phyloP scores from a whole-genome alignment of 257 asterid species.

The Anisodus tanguticus region DNA sequence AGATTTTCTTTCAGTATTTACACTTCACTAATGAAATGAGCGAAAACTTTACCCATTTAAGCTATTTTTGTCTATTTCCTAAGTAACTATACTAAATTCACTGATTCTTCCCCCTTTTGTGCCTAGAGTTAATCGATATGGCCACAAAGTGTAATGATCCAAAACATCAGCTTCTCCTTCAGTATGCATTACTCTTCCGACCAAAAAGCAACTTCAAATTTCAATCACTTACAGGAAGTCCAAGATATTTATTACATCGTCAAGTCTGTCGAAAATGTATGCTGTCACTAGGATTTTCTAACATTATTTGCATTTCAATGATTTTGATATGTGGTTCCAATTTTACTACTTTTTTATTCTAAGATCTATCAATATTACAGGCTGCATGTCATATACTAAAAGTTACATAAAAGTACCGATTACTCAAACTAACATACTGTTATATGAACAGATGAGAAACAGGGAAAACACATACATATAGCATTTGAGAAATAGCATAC shows the following conservation, averaged over 20 bases:
- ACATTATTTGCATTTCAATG: neutral
- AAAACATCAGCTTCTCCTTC: neutral
- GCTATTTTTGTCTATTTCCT: neutral
- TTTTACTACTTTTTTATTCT: neutral
- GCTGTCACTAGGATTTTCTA: neutral
- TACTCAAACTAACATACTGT: neutral
- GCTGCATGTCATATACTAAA: neutral
- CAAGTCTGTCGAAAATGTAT: neutral
- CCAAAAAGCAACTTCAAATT: neutral
- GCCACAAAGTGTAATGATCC: neutral
- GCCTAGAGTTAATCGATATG: neutral
- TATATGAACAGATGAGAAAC: neutral
- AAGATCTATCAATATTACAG: neutral
- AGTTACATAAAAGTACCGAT: neutral
- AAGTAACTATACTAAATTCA: neutral
- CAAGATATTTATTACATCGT: neutral
- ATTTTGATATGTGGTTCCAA: neutral
- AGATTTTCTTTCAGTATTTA: neutral
- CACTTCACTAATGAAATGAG: neutral
- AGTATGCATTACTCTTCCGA: neutral
- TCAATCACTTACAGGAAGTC: neutral
- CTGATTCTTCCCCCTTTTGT: neutral
- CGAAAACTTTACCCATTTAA: neutral
- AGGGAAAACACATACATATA: neutral
- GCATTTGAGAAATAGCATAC: neutral